Evolutionary conservation across 2,329 filamentous ascomycete species (phyloP), one percentile per base, ranked within the genome.

Genomic region (Paraphoma sp.): DNA sequence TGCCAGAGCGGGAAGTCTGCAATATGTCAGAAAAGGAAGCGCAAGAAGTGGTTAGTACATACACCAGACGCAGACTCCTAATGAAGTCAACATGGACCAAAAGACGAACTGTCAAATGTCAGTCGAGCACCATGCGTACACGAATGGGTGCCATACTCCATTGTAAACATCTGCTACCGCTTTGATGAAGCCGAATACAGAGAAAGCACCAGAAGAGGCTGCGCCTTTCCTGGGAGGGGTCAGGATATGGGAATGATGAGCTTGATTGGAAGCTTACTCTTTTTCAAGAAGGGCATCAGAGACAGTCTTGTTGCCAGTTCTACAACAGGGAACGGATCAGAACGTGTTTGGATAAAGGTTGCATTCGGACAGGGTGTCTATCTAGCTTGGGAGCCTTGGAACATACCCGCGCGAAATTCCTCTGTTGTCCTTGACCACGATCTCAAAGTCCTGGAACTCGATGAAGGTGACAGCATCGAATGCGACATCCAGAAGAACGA

Each of bases 401-500:
- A 99, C 95, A 86, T 99, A 99, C 95, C 94, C 93, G 91, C 94
- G 93, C 84, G 91, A 95, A 74, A 89, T 81, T 64, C 93, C 93
- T 81, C 93, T 94, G 65, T 93, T 85, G 81, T 98, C 94, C 82
- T 87, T 92, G 63, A 99, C 84, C 67, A 93, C 84, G 70, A 99
- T 81, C 77, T 98, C 94, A 73, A 98, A 91, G 52, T 89, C 87
- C 61, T 88, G 84, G 81, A 98, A 99, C 81, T 99, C 95, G 70
- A 96, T 82, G 54, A 92, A 89, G 10, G 95, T 98, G 57, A 98
- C 90, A 50, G 95, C 92, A 80, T 99, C 95, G 79, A 99, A 99
- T 30, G 86, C 94, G 55, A 99, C 93, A 77, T 99, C 95, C 76
- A 97, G 92, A 65, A 99, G 82, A 72, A 99, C 93, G 60, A 99